Evolutionary conservation across 495 filamentous ascomycete species (phyloP), one percentile per base, ranked within the genome.

Genomic region (Haplographium delicatum): DNA sequence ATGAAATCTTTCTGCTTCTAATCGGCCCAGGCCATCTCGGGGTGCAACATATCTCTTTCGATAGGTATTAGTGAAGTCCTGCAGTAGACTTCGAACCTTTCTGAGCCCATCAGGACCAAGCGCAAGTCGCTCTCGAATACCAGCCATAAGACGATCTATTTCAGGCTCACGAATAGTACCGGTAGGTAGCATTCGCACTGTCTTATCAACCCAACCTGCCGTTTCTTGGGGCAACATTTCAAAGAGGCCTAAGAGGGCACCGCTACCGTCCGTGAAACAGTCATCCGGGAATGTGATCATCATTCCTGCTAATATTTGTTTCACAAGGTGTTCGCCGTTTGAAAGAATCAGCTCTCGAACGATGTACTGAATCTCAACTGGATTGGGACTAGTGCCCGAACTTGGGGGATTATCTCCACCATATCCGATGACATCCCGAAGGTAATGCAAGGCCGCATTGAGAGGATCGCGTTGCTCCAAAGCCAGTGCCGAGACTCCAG

Each of bases 211-310:
- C 89, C 91, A 97, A 7, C 68, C 54, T 4, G 85, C 76, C 40
- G 86, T 84, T 56, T 91, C 78, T 31, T 79, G 68, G 0, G 94
- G 94, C 57, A 94, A 75, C 22, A 97, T 68, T 62, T 96, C 84
- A 60, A 97, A 95, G 54, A 96, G 71, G 1, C 79, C 83, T 59
- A 99, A 81, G 52, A 97, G 68, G n/a, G 95, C 86, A 9, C 90
- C 88, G 20, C 86, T 93, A 5, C 89, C 90, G 66, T 97, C 94
- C 0, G 91, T 79, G 65, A 97, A 90, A 68, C 90, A 96, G 63
- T 96, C 94, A 37, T 82, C 78, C 0, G 93, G 93, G 73, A 97
- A 99, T 0, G 82, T 89, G 63, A 96, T 96, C 91, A 99, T 96
- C 90, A 99, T 91, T 54, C 93, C 93, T 4, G 89, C 90, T 62